Evolutionary conservation across 306 rosid species (phyloP).

Genomic region (Dalbergia cochinchinensis): DNA sequence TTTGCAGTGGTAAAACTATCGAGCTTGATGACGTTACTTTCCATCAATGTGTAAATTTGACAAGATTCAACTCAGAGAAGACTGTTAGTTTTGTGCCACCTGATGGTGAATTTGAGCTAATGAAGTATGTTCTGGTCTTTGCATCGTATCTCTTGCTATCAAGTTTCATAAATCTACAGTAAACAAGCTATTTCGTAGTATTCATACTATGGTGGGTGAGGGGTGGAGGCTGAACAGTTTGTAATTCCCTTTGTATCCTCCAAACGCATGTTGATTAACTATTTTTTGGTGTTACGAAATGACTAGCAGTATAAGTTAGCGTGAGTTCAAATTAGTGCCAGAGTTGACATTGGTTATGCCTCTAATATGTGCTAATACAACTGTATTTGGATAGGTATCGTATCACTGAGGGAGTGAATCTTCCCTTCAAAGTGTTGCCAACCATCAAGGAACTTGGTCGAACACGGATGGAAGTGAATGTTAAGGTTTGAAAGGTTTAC

Average conservation of each 20-base stretch:
- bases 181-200: not conserved
- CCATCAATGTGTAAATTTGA: conserved; percentile 94
- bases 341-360: not conserved
- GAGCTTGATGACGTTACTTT: conserved; percentile 96
- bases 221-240: conserved; percentile 1
- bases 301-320: not conserved
- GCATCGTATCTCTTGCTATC: not conserved
- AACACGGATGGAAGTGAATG: conserved; percentile 92
- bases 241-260: conserved; percentile 9
- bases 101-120: conserved; percentile 93
- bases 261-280: not conserved
- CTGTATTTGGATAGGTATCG: conserved; percentile 69
- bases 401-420: conserved; percentile 94
- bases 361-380: conserved; percentile 1
- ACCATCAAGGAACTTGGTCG: conserved; percentile 91
- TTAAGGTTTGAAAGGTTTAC: conserved; percentile 65
- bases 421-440: conserved; percentile 89
- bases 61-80: conserved; percentile 91
- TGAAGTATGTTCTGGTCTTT: conserved; percentile 69
- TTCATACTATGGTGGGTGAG: conserved; percentile 7
- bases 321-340: not conserved
- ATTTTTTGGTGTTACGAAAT: not conserved
- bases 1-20: conserved; percentile 86
- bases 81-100: conserved; percentile 97
- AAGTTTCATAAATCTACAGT: conserved; percentile 25